Base-by-base conservation (phyloP, 2,329 filamentous ascomycete genomes). In the Monosporascus sp. region DNA sequence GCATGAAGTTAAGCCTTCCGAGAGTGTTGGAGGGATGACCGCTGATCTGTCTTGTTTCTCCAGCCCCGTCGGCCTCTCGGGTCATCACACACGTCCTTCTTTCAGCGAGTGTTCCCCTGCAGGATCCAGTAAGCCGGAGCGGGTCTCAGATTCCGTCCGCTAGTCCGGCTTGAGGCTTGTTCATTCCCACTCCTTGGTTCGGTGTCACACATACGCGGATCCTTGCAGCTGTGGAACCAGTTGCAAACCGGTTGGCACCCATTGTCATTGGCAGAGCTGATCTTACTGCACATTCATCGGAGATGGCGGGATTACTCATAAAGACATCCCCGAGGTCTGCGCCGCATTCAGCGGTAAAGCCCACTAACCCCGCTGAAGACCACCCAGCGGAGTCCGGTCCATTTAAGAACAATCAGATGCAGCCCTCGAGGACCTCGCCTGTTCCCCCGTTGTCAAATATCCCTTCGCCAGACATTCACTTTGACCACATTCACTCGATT, bases 391-490 rank as follows among this genome's bases (percentile, higher is more conserved):
- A 46, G 4, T 46, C 43, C 43, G 24, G 14, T 18, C 20, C n/a
- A 27, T 27, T 46, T 46, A 46, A 46, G 8, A 17, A 25, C 17
- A 46, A 31, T 18, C 49, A 51, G 43, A 36, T 49, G 51, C 54
- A 49, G 36, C 27, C 48, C 20, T 31, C 43, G 11, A 17, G 25
- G 17, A 46, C 43, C 31, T 46, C 43, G 7, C 31, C 43, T 46
- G 43, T 46, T 27, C 2, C 24, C 25, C 25, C 43, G 9, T 27
- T 46, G 22, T 35, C 31, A 24, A 17, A 25, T 24, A 46, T 25
- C 24, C 24, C 43, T 31, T 27, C n/a, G 22, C 24, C 14, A 22
- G 25, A 46, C 24, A 14, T 17, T 17, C 25, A 22, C 43, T 8
- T 25, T 46, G 24, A 46, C n/a, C 24, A 24, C n/a, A 18, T 15